Evolutionary conservation across 768 basidiomycete species (phyloP).

Genomic region (Tylopilus sp.): DNA sequence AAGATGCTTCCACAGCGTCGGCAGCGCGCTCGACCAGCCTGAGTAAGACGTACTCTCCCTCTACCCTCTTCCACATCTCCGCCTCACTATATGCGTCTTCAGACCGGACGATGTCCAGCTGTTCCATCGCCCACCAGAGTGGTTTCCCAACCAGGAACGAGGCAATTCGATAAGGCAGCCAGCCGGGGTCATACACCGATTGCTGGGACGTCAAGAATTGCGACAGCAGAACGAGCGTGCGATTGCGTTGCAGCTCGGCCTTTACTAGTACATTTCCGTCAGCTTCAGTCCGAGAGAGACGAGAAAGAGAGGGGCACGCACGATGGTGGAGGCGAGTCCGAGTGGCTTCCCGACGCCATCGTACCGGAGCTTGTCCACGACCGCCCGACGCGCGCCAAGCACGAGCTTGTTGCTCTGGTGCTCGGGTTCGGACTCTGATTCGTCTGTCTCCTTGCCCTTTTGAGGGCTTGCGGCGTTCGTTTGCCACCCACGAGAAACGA

Average conservation of each 20-base stretch:
- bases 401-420: constrained; percentile 50
- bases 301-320: constrained; percentile 41
- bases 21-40: constrained; percentile 64
- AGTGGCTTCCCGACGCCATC: constrained; percentile 76
- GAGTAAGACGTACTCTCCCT: constrained; percentile 73
- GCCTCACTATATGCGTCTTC: constrained; percentile 51
- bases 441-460: constrained; percentile 10
- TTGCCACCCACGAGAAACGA: constrained; percentile 60
- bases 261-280: constrained; percentile 49
- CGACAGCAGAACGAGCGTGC: constrained; percentile 44
- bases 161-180: constrained; percentile 66
- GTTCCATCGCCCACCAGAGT: constrained; percentile 84
- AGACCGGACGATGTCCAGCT: constrained; percentile 62
- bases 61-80: constrained; percentile 52
- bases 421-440: constrained; percentile 7
- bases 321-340: constrained; percentile 66
- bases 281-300: constrained; percentile 10
- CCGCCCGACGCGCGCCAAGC: constrained; percentile 48
- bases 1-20: constrained; percentile 46
- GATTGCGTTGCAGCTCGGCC: constrained; percentile 56
- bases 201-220: constrained; percentile 54
- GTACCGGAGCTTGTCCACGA: constrained; percentile 60
- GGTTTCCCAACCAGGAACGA: constrained; percentile 73
- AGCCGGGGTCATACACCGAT: constrained; percentile 68
- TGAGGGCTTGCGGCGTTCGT: constrained; percentile 11